These are phyloP conservation scores for Fusarium solani-melongenae DNA, from an alignment of 2,329 filamentous ascomycete genomes.

Conservation along the genomic window DNA sequence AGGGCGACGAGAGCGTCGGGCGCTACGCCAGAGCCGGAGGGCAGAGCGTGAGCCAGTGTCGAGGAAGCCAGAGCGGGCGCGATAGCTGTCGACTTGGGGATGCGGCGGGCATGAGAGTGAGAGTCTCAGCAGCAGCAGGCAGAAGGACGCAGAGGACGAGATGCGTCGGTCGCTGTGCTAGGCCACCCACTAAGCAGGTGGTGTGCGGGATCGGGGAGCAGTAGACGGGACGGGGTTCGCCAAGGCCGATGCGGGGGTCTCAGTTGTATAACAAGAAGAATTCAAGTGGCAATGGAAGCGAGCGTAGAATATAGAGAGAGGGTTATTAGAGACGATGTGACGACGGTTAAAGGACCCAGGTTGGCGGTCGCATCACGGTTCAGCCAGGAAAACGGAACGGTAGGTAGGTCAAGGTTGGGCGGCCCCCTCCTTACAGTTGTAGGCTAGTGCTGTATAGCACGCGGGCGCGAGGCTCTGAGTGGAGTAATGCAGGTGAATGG, in stretches of 20 bases:
- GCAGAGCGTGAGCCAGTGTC: slow-evolving; percentile 11
- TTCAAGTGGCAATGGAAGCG: not conserved
- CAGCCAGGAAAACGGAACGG: not conserved
- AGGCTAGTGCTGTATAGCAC: not conserved
- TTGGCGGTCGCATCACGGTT: not conserved
- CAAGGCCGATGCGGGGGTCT: slow-evolving; percentile 37
- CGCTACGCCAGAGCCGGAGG: slow-evolving; percentile 31
- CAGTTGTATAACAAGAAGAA: not conserved
- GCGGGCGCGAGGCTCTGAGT: slow-evolving; percentile 21
- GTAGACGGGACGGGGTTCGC: slow-evolving; percentile 21
- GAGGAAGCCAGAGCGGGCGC: slow-evolving; percentile 26
- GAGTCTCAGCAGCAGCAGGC: slow-evolving; percentile 39
- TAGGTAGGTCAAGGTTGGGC: not conserved
- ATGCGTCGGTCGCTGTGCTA: slow-evolving; percentile 1
- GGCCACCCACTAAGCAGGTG: not conserved
- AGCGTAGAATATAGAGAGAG: not conserved
- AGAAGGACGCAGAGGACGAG: not conserved
- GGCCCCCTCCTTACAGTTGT: not conserved
- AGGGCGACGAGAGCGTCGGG: slow-evolving; percentile 36
- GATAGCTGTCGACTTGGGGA: slow-evolving; percentile 32
- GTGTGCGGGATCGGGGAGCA: slow-evolving; percentile 5
- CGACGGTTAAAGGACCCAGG: not conserved
- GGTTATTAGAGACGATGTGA: not conserved
- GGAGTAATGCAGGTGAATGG: slow-evolving; percentile 36
- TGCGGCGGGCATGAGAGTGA: slow-evolving; percentile 44